Conservation (phyloP, 345 rosid genomes). For the Corchorus olitorius region DNA sequence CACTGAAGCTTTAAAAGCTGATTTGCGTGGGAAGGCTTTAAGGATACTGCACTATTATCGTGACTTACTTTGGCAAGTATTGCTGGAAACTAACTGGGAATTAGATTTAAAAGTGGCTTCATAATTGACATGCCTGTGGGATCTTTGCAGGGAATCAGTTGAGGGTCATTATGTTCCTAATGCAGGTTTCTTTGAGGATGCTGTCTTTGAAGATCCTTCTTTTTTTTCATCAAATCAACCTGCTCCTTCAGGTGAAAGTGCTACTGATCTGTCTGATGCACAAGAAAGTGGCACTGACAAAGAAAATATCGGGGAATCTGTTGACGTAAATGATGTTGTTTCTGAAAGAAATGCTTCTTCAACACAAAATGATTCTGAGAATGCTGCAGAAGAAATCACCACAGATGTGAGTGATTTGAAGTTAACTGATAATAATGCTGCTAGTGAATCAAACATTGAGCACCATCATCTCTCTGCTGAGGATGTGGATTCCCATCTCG, state of each 20-base stretch:
- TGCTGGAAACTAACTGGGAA: slow-evolving; percentile 15
- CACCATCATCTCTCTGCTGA: slow-evolving; percentile 48
- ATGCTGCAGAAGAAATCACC: slow-evolving; percentile 36
- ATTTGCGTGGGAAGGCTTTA: slow-evolving; percentile 92
- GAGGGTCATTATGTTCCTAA: slow-evolving; percentile 84
- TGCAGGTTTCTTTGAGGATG: slow-evolving; percentile 78
- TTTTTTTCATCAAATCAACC: slow-evolving; percentile 38
- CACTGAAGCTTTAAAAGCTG: slow-evolving; percentile 76
- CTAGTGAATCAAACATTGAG: slow-evolving; percentile 43
- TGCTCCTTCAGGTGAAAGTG: slow-evolving; percentile 47
- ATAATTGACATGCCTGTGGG: slow-evolving; percentile 29
- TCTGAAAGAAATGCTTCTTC: slow-evolving; percentile 29
- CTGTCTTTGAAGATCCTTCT: slow-evolving; percentile 79
- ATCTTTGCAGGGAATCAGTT: slow-evolving; percentile 67
- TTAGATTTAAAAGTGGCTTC: slow-evolving; percentile 13
- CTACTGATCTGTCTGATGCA: slow-evolving; percentile 33
- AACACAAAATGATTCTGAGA: slow-evolving; percentile 33
- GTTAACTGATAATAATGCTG: slow-evolving; percentile 38
- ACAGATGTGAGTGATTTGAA: slow-evolving; percentile 47
- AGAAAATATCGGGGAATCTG: slow-evolving; percentile 40
- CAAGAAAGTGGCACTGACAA: slow-evolving; percentile 26
- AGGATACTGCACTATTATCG: slow-evolving; percentile 79
- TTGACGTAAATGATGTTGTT: slow-evolving; percentile 17
- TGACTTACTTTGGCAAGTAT: slow-evolving; percentile 74
- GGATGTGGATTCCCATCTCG: slow-evolving; percentile 80